A percentile compares a stretch with the other conserved stretches of the same genome.
phyloP scores from a whole-genome alignment of 306 rosid species.

The Canavalia gladiata region DNA sequence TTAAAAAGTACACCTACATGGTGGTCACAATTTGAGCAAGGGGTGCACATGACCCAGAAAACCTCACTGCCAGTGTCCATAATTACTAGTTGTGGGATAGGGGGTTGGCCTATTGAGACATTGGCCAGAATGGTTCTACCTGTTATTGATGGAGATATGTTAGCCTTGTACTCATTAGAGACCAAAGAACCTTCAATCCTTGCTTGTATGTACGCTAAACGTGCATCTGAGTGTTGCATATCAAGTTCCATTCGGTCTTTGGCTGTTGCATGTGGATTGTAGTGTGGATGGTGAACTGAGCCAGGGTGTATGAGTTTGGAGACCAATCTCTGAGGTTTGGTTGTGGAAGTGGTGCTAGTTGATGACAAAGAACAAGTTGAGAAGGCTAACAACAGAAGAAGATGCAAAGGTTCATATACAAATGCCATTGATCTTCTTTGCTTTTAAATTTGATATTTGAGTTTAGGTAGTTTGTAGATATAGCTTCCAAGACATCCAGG shows the following conservation, averaged over 20 bases:
- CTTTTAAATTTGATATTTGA: not conserved
- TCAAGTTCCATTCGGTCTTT: conserved; percentile 47
- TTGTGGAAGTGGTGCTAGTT: conserved; percentile 35
- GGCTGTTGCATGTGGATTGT: conserved; percentile 43
- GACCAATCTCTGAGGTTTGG: conserved; percentile 47
- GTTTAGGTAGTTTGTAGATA: conserved; percentile 27
- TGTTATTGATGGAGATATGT: not conserved
- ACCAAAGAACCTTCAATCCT: conserved; percentile 38
- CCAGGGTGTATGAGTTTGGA: conserved; percentile 48
- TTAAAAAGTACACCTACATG: conserved; percentile 42
- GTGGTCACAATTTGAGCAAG: conserved; percentile 52
- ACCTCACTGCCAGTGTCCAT: conserved; percentile 56
- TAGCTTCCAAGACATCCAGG: conserved; percentile 10
- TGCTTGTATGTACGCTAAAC: conserved; percentile 45
- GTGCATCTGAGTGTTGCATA: conserved; percentile 41
- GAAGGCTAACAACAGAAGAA: conserved; percentile 40
- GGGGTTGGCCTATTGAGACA: conserved; percentile 64
- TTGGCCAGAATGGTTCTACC: conserved; percentile 43
- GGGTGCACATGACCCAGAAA: conserved; percentile 62
- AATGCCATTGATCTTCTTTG: conserved; percentile 44
- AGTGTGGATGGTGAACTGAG: conserved; percentile 49
- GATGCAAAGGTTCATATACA: conserved; percentile 25
- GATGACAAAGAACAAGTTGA: conserved; percentile 47
- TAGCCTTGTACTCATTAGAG: conserved; percentile 1
- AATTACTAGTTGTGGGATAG: conserved; percentile 51